Evolutionary conservation across 805 yeast genomes (phyloP), one percentile per base, ranked within the genome.

Genomic region (Nakazawaea holstii): DNA sequence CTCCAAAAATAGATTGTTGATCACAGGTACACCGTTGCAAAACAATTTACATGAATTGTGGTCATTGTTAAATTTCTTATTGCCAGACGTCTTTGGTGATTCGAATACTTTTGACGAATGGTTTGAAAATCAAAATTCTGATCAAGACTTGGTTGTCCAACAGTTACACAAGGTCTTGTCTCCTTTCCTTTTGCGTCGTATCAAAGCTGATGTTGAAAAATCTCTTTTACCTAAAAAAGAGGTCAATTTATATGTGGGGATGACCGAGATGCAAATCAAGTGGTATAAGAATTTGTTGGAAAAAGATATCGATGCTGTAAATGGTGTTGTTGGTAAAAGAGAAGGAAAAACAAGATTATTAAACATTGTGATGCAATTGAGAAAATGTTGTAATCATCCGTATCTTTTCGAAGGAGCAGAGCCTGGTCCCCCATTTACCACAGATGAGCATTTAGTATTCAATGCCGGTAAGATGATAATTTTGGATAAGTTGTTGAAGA

Each of bases 341-440:
- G 98, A 92, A 62, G 90, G 92, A 6, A 92, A 92, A 60, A 90
- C 97, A 0, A 74, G 98, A 48, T 70, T 94, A 52, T 73, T 92
- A 49, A 92, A 92, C 60, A 92, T 92, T 57, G 98, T 92, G 11
- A 92, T 92, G 98, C 98, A 92, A 66, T 72, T 92, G 53, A 76
- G 98, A 59, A 92, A 92, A 64, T 92, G 98, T 64, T 92, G 98
- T 64, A 92, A 94, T 62, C 99, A 94, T 66, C 98, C 98, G 0
- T 92, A 94, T 64, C 69, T 92, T 46, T 94, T 94, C 59, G 98
- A 92, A 62, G 98, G 99, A n/a, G 99, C 98, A 1, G 98, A 91
- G 65, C 98, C 97, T 0, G 98, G 98, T 8, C 98, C 98, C 1
- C 98, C 98, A 1, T 92, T 74, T 59, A 92, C 97, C 1, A 92